phyloP scores from a whole-genome alignment of 208 protist genomes.

The Acanthamoeba sp. region DNA sequence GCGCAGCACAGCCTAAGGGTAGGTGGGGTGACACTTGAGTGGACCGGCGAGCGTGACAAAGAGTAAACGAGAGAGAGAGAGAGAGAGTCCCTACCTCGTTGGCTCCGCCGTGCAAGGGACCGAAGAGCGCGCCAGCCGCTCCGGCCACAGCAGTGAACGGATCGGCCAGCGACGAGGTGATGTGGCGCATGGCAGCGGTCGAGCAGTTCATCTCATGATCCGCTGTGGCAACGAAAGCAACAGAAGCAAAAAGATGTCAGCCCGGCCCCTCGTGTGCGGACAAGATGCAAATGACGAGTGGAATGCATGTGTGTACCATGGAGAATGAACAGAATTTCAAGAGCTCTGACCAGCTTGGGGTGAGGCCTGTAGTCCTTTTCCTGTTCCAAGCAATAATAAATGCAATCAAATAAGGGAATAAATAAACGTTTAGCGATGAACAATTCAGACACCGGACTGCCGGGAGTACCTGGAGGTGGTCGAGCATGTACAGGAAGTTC shows the following conservation, averaged over 20 bases:
- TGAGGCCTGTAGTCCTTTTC: conserved; percentile 80
- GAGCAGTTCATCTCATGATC: conserved; percentile 92
- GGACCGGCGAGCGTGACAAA: not conserved
- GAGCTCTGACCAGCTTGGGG: conserved; percentile 77
- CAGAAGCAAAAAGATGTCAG: not conserved
- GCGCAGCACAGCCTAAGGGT: conserved; percentile 88
- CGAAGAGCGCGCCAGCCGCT: conserved; percentile 87
- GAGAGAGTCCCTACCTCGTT: conserved; percentile 62
- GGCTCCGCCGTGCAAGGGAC: conserved; percentile 89
- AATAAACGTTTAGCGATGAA: not conserved
- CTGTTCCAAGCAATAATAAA: conserved; percentile 20
- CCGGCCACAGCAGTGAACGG: conserved; percentile 86
- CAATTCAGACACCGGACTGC: not conserved
- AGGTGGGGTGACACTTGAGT: not conserved
- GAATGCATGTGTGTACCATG: not conserved
- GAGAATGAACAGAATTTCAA: conserved; percentile 75
- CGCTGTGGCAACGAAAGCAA: conserved; percentile 81
- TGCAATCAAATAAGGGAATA: not conserved
- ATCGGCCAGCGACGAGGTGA: conserved; percentile 84
- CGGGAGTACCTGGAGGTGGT: conserved; percentile 74
- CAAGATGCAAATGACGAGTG: not conserved
- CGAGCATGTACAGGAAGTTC: conserved; percentile 92
- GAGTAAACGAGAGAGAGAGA: not conserved
- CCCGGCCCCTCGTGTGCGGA: not conserved
- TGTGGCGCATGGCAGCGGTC: conserved; percentile 89